Evolutionary conservation across 345 rosid species (phyloP), one percentile per base, ranked within the genome.

Genomic region (Sisymbrium irio): DNA sequence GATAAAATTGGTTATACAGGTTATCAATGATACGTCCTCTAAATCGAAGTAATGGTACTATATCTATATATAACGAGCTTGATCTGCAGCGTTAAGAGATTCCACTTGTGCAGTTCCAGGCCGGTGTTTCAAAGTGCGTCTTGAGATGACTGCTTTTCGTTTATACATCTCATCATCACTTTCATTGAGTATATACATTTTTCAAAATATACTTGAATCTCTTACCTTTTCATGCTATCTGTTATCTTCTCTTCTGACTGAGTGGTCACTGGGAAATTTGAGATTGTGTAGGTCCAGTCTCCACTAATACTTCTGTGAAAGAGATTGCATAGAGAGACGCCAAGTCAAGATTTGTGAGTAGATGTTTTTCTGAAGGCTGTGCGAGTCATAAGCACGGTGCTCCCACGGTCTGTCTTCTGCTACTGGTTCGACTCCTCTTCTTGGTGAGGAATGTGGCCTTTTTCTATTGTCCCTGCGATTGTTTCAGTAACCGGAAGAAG

Each of bases 231-330:
- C 78, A 94, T 89, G 19, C 82, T 75, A 41, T 92, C 89, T 0
- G 96, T 88, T 35, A 88, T 81, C 82, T 77, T 82, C 80, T 92
- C 96, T 19, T 81, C 73, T 45, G 82, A 72, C 64, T 81, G 85
- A 78, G 47, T 69, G 65, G 20, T 19, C 22, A 64, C 46, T 17
- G 82, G 89, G n/a, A n/a, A 27, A 36, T 74, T 71, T 81, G 93
- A 75, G 89, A 83, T 80, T 83, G 91, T 60, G 97, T 89, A 25
- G 89, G 90, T 11, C 83, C 93, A 55, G 96, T 94, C 83, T 89
- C 97, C 57, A 84, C 79, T 81, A 88, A 65, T 46, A 83, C 63
- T 63, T 92, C 97, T 94, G 82, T 35, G 22, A 8, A 53, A 65
- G 32, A 35, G 46, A 41, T 72, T 39, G 10, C 25, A 17, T 4